A percentile compares a stretch with the other conserved stretches of the same genome.
Conservation (phyloP, 2,329 filamentous ascomycete genomes). For the Scedosporium apiospermum region DNA sequence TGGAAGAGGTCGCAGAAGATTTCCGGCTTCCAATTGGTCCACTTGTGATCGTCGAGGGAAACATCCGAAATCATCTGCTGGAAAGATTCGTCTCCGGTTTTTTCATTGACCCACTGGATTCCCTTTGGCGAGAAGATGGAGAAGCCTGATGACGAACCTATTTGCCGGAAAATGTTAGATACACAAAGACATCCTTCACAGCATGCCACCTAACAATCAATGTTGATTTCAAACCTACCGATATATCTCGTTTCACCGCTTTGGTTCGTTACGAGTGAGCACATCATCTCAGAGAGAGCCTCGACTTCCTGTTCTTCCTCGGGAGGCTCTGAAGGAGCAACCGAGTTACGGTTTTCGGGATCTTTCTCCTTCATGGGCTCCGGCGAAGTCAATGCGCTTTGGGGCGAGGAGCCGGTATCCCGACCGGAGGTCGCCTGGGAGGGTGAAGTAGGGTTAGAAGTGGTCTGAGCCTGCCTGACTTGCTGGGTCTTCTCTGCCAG, state of each 20-base stretch:
- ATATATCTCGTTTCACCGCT: conserved; percentile 93
- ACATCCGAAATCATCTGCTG: conserved; percentile 88
- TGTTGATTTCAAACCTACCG: conserved; percentile 41
- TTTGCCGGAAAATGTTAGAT: conserved; percentile 2
- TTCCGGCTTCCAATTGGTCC: conserved; percentile 97
- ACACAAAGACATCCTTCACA: not conserved
- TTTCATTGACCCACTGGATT: conserved; percentile 96
- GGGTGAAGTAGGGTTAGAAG: conserved; percentile 42
- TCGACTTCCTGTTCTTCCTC: conserved; percentile 65
- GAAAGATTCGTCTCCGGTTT: conserved; percentile 92
- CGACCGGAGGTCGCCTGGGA: conserved; percentile 34
- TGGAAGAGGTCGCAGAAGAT: conserved; percentile 89
- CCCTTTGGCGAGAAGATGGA: conserved; percentile 98
- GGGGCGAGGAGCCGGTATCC: conserved; percentile 34
- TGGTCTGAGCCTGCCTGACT: conserved; percentile 36
- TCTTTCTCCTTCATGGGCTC: conserved; percentile 32
- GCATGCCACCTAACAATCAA: not conserved
- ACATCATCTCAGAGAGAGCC: conserved; percentile 95
- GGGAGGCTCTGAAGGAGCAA: conserved; percentile 20
- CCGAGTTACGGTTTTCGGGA: conserved; percentile 18
- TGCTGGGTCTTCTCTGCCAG: conserved; percentile 47
- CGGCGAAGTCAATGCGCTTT: conserved; percentile 46
- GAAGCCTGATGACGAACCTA: conserved; percentile 92
- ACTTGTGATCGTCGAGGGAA: conserved; percentile 89
- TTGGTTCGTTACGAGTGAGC: conserved; percentile 90